Base-by-base conservation (phyloP, 1,284 basidiomycete genomes). In the Fereydounia khargensis region DNA sequence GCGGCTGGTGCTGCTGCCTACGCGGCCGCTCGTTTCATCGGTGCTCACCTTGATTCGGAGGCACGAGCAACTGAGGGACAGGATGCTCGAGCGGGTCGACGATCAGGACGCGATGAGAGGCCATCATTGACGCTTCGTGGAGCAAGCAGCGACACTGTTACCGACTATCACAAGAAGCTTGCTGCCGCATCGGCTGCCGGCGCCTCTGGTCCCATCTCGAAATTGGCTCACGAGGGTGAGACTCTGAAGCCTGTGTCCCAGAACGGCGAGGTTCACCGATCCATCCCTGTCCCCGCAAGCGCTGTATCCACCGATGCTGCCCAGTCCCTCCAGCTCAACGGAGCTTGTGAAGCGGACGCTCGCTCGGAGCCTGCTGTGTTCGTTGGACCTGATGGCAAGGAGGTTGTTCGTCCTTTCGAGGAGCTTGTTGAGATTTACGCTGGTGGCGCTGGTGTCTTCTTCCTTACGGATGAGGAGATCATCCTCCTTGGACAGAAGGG, bases 381-480 rank as follows among this genome's bases (percentile, higher is more conserved):
- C n/a, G 47, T 58, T 28, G 51, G 46, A 10, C 46, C 56, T 34
- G n/a, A 68, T 33, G 60, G 67, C 30, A 49, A 64, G 38, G 34
- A 57, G 33, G 60, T 69, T 28, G 47, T 65, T 22, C 68, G 80
- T 22, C 76, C 79, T 34, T 60, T 91, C n/a, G 86, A 88, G 33
- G 88, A 91, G 67, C 86, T 88, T 59, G 81, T 89, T 42, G 83
- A 86, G n/a, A 82, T 96, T 43, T 91, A 88, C 65, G 89, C 90
- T 67, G 86, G 86, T 47, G 88, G 87, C 1, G 79, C 81, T 8
- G 79, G 79, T 18, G 74, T 78, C 17, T 72, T 77, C 48, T 79
- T 84, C 62, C 79, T 99, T 62, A 88, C 84, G 38, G 91, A 99
- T 70, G 94, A 98, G 73, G 94, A 98, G 77, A 80, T 98, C 42